Base-by-base conservation (phyloP, 148 eudicot species). In the Nyssa sinensis region DNA sequence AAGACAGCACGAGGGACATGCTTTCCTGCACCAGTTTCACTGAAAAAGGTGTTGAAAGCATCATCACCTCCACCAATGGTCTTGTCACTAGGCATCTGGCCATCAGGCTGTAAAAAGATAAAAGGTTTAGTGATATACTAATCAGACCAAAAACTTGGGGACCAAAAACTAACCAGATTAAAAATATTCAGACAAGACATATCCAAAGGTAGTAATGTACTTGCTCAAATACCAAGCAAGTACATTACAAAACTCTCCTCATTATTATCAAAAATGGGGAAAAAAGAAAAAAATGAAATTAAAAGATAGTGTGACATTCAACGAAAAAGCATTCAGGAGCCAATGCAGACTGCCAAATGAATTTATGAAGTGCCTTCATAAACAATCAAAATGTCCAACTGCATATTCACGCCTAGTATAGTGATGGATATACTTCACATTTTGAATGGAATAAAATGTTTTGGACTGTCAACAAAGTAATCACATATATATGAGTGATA, bases 41-140 rank as follows among this genome's bases (percentile, higher is more conserved):
- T 73, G 74, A 78, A 78, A 51, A 78, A 78, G 69, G 81, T 78
- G 77, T 78, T 73, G 77, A 78, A 78, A n/a, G 81, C 81, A 73
- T 78, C 81, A 35, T 78, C 81, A 27, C 81, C 81, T 73, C 81
- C 81, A 28, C 81, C 81, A 35, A 78, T 34, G 14, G 77, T 78
- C 77, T 78, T 78, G 77, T 78, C 81, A 62, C 77, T 61, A 0
- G 81, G 81, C 81, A 78, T 78, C 64, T 78, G 81, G 24, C 81
- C 81, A 78, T 78, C 77, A 68, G 81, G 77, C 81, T 78, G 72
- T 1, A 19, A 33, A 12, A 47, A 3, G 23, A 9, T 16, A 5
- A 61, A 27, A 39, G 6, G 7, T 35, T 66, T 28, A n/a, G n/a
- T n/a, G n/a, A n/a, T n/a, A n/a, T n/a, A n/a, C n/a, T n/a, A 74